Conservation (phyloP, 2,329 filamentous ascomycete genomes). For the Aspergillus novoparasiticus region DNA sequence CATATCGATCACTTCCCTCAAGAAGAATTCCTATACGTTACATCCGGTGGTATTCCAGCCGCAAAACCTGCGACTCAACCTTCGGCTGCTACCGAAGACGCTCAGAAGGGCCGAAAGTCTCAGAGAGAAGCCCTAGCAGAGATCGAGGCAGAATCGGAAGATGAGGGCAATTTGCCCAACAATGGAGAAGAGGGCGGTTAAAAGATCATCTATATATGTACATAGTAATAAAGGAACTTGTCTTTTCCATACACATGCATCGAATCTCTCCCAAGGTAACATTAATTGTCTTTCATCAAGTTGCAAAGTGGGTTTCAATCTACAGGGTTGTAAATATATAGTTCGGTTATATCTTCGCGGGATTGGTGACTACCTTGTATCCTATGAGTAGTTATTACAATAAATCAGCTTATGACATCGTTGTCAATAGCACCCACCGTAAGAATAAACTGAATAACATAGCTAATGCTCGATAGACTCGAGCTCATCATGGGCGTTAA, state of each 20-base stretch:
- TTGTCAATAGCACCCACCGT: too few relatives aligned
- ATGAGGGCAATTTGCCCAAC: conserved; percentile 24
- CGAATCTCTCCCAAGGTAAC: neutral
- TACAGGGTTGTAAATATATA: too few relatives aligned
- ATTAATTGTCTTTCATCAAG: too few relatives aligned
- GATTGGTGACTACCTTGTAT: too few relatives aligned
- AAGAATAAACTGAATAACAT: too few relatives aligned
- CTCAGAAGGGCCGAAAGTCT: conserved; percentile 22
- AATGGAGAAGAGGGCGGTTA: conserved; percentile 27
- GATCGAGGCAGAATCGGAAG: conserved; percentile 35
- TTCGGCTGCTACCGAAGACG: conserved; percentile 9
- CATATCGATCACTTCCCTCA: conserved; percentile 75
- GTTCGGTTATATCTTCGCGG: too few relatives aligned
- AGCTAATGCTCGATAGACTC: too few relatives aligned
- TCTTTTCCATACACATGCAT: neutral
- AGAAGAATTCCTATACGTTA: conserved; percentile 74
- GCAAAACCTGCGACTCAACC: conserved; percentile 46
- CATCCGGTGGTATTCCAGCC: conserved; percentile 67
- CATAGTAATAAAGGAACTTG: neutral
- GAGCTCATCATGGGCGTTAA: too few relatives aligned
- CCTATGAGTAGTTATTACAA: too few relatives aligned
- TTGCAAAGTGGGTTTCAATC: too few relatives aligned
- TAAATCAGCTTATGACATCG: too few relatives aligned
- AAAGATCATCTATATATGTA: neutral
- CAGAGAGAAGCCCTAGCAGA: conserved; percentile 36